Percentiles rank a stretch among this genome's conserved stretches.
Conservation (phyloP, 176 grass and related monocot species). For the Panicum miliaceum region DNA sequence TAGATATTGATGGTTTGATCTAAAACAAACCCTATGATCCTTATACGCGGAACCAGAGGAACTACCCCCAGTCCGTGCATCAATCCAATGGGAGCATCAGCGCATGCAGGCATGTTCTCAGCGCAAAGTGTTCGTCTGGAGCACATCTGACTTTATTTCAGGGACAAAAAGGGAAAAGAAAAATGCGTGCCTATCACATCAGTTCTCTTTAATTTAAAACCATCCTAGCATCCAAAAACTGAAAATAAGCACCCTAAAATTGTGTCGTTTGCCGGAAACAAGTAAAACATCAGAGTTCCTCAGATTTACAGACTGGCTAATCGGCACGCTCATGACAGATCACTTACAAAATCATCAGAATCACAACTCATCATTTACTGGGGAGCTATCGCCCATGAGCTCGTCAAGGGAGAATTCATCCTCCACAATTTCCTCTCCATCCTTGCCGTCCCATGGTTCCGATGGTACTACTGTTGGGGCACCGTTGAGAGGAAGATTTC, state of each 20-base stretch:
- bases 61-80: background rate
- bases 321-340: background rate
- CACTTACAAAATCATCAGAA: constrained; percentile 29
- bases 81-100: background rate
- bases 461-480: constrained; percentile 57
- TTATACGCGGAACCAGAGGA: background rate
- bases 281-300: constrained; percentile 46
- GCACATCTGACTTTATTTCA: constrained; percentile 36
- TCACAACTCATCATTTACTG: constrained; percentile 85
- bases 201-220: constrained; percentile 16
- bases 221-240: background rate
- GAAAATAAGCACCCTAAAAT: constrained; percentile 32
- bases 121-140: background rate
- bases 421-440: constrained; percentile 86
- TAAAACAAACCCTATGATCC: background rate
- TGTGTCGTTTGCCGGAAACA: constrained; percentile 25
- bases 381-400: constrained; percentile 69
- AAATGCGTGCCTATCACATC: background rate
- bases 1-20: background rate
- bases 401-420: constrained; percentile 98
- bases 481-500: constrained; percentile 76
- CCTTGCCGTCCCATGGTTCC: constrained; percentile 97
- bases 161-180: background rate
- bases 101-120: background rate
- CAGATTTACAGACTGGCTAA: constrained; percentile 47